Base-by-base conservation (phyloP, 164 flowering plant species). In the Warburgia ugandensis region DNA sequence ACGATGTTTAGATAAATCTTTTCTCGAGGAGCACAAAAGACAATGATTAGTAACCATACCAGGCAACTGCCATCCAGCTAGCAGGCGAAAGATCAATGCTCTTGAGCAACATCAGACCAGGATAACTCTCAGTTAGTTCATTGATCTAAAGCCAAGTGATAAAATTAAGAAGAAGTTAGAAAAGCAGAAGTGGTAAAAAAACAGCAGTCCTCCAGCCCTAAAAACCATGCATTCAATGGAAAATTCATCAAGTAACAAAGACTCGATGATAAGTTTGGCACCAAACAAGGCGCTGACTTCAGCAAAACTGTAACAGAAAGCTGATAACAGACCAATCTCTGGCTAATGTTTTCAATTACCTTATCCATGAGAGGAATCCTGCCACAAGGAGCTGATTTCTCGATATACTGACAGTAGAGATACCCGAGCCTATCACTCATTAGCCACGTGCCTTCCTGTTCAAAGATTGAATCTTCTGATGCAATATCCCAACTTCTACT, bases 361-460 rank as follows among this genome's bases (percentile, higher is more conserved):
- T 92, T 88, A 59, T 92, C 99, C 81, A 75, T 70, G 32, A 89
- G 81, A 61, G 97, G 99, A 36, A 79, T 80, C 64, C 99, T 77
- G 62, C 74, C 83, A 63, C 81, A 88, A 8, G 99, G 99, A 68
- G 88, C 66, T 37, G 84, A 68, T 68, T 69, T 78, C 68, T 92
- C 99, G 40, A 88, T 79, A 58, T 83, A 86, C 65, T 88, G 91
- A 45, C 77, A 82, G 46, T 84, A 80, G 22, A 84, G 86, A 58
- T 56, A 54, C 5, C 99, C 97, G 72, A 86, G 62, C 60, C 87
- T 72, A 53, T 88, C 83, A 70, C 68, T 80, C 11, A 65, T 51
- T 52, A 64, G 84, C 59, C 72, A 73, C 5, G 64, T 50, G 41
- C 45, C 59, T 36, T 80, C 94, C 60, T 75, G 85, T 31, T 87